Conservation (phyloP, 306 rosid genomes). For the Glycine tomentella region DNA sequence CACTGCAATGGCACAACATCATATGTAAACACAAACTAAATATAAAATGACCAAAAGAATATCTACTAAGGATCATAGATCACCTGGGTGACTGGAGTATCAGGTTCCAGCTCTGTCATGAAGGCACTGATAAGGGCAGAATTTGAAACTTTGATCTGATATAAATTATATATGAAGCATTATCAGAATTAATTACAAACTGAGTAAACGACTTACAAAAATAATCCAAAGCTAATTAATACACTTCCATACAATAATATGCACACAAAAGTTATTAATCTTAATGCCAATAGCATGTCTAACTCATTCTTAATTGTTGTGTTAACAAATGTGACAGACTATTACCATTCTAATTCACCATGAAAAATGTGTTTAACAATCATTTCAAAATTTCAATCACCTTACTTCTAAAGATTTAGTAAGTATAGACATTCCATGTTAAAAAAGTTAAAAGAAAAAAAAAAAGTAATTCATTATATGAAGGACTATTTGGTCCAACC, state of each 20-base stretch:
- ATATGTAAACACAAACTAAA: constrained; percentile 36
- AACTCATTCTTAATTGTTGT: constrained; percentile 9
- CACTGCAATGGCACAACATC: constrained; percentile 59
- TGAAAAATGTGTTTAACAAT: not conserved
- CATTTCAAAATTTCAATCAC: constrained; percentile 17
- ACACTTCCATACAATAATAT: not conserved
- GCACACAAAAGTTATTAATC: not conserved
- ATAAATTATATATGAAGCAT: constrained; percentile 29
- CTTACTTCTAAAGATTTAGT: not conserved
- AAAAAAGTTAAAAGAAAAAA: not conserved
- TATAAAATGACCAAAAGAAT: constrained; percentile 35
- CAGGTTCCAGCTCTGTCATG: constrained; percentile 94
- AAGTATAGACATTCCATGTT: constrained; percentile 1
- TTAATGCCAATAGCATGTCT: not conserved
- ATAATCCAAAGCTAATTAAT: constrained; percentile 15
- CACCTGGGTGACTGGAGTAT: constrained; percentile 90
- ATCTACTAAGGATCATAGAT: constrained; percentile 28
- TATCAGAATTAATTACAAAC: constrained; percentile 29
- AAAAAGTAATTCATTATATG: not conserved
- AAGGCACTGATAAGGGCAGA: constrained; percentile 97
- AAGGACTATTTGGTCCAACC: not conserved
- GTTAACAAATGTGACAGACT: not conserved
- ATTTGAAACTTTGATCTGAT: constrained; percentile 93
- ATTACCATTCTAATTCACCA: constrained; percentile 2
- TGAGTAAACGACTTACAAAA: not conserved